These are phyloP conservation scores for Eimeria praecox DNA, from an alignment of 169 alveolate genomes.

Conservation along the genomic window DNA sequence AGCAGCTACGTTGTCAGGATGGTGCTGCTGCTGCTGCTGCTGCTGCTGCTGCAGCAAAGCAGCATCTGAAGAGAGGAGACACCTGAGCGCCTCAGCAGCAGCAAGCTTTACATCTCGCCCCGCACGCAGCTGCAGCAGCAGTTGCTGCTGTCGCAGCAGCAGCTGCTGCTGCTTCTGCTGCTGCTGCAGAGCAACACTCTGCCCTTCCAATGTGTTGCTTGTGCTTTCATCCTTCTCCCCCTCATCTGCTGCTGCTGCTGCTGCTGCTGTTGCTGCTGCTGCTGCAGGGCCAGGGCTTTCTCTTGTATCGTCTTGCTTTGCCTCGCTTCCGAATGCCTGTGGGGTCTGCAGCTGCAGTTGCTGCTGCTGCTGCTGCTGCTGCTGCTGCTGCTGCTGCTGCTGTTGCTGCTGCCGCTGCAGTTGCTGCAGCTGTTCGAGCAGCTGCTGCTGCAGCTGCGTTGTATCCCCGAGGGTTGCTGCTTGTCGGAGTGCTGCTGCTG, in stretches of 20 bases:
- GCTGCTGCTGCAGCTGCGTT: slow-evolving; percentile 49
- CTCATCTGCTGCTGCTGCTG: not conserved
- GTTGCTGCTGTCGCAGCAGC: slow-evolving; percentile 25
- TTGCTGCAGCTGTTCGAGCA: slow-evolving; percentile 41
- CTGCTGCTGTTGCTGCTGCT: slow-evolving; percentile 23
- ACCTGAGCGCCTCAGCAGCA: slow-evolving; percentile 15
- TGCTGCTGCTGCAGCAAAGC: not conserved
- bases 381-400: slow-evolving; percentile 22
- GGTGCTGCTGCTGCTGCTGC: slow-evolving; percentile 26
- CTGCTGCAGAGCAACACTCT: not conserved
- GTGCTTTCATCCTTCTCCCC: not conserved
- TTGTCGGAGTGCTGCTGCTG: slow-evolving; percentile 23
- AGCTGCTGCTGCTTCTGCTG: not conserved
- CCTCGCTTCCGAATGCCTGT: not conserved
- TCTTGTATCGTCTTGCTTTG: not conserved
- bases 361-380: slow-evolving; percentile 29
- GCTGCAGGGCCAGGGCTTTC: not conserved
- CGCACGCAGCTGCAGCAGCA: slow-evolving; percentile 20
- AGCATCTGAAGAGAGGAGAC: slow-evolving; percentile 1
- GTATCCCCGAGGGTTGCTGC: slow-evolving; percentile 11
- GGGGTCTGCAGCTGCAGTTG: not conserved
- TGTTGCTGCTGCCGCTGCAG: slow-evolving; percentile 22
- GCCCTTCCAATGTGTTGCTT: not conserved
- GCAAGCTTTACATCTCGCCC: not conserved
- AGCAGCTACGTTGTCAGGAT: too few relatives aligned